Percentiles rank a stretch among this genome's conserved stretches.
Conservation (phyloP, 148 eudicot species). For the Cornus controversa region DNA sequence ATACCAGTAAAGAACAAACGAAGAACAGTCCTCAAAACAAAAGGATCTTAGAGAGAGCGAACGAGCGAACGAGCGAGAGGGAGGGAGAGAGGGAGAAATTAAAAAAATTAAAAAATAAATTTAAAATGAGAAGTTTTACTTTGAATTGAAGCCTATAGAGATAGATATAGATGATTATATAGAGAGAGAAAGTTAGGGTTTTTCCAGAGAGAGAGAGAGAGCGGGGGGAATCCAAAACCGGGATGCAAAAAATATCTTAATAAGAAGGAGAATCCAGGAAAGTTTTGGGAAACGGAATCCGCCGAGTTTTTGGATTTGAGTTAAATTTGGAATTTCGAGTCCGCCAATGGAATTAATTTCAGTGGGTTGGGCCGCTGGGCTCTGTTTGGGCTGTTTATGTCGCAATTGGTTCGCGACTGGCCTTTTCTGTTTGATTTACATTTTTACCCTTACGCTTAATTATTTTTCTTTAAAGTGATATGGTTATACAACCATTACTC, state of each 20-base stretch:
- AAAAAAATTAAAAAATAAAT: too few species aligned
- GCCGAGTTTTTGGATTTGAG: constrained; percentile 8
- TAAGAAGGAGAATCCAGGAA: neutral
- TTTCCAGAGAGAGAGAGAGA: neutral
- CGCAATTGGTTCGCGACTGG: too few species aligned
- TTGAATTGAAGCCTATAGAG: neutral
- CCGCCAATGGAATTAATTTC: constrained; percentile 15
- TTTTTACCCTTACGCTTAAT: too few species aligned
- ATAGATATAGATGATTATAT: neutral
- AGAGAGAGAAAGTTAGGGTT: neutral
- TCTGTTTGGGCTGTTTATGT: neutral
- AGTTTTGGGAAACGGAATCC: constrained; percentile 1
- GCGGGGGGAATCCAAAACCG: neutral
- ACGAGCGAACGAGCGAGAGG: too few species aligned
- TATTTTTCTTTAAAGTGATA: too few species aligned
- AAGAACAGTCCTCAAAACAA: neutral
- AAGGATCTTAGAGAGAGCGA: neutral
- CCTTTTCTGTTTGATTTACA: too few species aligned
- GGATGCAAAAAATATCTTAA: neutral
- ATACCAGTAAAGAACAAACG: neutral
- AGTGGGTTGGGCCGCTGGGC: neutral
- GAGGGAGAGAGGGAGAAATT: neutral
- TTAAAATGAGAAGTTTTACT: too few species aligned
- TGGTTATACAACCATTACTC: too few species aligned
- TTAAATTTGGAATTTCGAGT: constrained; percentile 15